These are phyloP conservation scores for Phytophthora nicotianae DNA, from an alignment of 352 stramenopile species.

Conservation along the genomic window DNA sequence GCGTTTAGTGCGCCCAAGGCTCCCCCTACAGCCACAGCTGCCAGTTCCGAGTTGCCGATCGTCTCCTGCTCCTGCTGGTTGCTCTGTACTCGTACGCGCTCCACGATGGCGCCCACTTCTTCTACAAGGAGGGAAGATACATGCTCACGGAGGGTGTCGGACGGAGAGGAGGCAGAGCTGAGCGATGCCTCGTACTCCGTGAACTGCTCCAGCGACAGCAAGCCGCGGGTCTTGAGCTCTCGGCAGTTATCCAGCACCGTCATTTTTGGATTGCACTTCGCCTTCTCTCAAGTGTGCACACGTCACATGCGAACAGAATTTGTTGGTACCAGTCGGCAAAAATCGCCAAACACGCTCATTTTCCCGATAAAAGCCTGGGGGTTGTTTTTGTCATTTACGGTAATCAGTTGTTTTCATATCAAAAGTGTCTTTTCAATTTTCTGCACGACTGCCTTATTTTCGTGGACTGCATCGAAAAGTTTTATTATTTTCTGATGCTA, in stretches of 20 bases:
- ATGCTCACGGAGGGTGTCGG: slow-evolving; percentile 6
- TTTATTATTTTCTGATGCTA: too few relatives aligned
- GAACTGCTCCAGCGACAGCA: slow-evolving; percentile 42
- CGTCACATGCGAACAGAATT: too few relatives aligned
- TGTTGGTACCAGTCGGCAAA: too few relatives aligned
- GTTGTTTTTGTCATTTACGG: too few relatives aligned
- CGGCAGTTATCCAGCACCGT: slow-evolving; percentile 38
- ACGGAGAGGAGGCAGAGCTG: slow-evolving; percentile 1
- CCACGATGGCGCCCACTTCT: slow-evolving; percentile 55
- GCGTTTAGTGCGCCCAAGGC: slow-evolving; percentile 72
- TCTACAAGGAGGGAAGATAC: slow-evolving; percentile 43
- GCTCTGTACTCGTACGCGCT: slow-evolving; percentile 49
- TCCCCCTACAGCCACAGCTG: slow-evolving; percentile 64
- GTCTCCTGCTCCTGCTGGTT: slow-evolving; percentile 59
- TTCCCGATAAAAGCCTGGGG: too few relatives aligned
- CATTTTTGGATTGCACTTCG: background rate
- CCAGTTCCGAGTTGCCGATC: slow-evolving; percentile 59
- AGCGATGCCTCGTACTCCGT: slow-evolving; percentile 33
- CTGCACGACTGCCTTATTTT: too few relatives aligned
- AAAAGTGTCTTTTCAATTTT: too few relatives aligned
- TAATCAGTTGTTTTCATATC: too few relatives aligned
- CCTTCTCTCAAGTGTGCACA: too few relatives aligned
- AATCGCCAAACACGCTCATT: too few relatives aligned
- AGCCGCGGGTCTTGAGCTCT: slow-evolving; percentile 41
- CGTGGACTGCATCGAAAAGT: too few relatives aligned